Base-by-base conservation (phyloP, 2,329 filamentous ascomycete species). In the Penicillium sp. region DNA sequence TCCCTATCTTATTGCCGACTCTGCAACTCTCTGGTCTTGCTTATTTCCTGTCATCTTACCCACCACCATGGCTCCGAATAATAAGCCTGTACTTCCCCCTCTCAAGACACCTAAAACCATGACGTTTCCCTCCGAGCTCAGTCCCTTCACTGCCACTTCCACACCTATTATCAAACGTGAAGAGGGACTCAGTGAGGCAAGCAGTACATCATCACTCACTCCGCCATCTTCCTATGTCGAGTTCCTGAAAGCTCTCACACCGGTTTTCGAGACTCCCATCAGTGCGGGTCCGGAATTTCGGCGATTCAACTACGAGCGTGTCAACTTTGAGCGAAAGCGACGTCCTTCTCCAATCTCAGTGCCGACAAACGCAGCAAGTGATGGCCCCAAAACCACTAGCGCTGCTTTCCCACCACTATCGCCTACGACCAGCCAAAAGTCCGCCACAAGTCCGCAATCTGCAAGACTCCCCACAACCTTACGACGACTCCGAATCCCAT, bases 201-300 rank as follows among this genome's bases (percentile, higher is more conserved):
- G 92, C 4, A 92, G 92, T 3, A 27, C 8, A 29, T 51, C 47
- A n/a, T 50, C 51, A 47, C 96, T 97, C 73, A 95, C 89, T 49
- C 93, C 93, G 50, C 93, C 93, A 3, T 81, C 84, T 22, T 92
- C 93, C 55, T 97, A 97, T 72, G 88, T 90, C 63, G 92, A 97
- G 69, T 97, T 97, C 70, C 86, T 97, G 60, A 93, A 92, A 76
- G 86, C 87, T 57, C 85, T 95, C 76, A 88, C 84, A 1, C 83
- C 84, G 1, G 79, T 88, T 18, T 80, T 92, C 55, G 85, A 86
- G 69, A 91, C 87, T 60, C 89, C 89, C 8, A 76, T 84, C 45
- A 80, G 84, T 46, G 82, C 86, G 40, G 77, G 78, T 49, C 77
- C 78, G 55, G 81, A 81, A 65, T 82, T 83, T 60, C 70, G 74